A percentile compares a stretch with the other conserved stretches of the same genome.
Conservation (phyloP, 1,284 basidiomycete genomes). For the Cutaneotrichosporon mucoides region DNA sequence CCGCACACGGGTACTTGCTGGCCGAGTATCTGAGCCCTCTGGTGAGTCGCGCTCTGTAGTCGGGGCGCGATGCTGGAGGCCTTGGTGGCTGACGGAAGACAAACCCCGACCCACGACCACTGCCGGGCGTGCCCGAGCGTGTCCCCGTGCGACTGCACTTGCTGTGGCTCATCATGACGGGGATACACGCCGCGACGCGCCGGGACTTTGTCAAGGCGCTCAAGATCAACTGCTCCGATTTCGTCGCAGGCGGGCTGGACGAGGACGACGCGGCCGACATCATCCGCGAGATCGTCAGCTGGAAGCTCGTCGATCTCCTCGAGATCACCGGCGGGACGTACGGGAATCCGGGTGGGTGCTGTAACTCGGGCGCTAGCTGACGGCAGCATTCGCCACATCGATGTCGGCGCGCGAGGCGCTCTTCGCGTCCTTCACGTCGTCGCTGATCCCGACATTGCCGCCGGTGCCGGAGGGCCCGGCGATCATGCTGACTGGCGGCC, state of each 20-base stretch:
- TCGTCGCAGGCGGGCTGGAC: slow-evolving; percentile 54
- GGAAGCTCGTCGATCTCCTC: slow-evolving; percentile 51
- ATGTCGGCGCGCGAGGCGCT: slow-evolving; percentile 32
- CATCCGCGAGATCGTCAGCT: slow-evolving; percentile 50
- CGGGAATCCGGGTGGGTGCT: slow-evolving; percentile 21
- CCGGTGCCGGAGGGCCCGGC: slow-evolving; percentile 37
- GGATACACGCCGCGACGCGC: slow-evolving; percentile 60
- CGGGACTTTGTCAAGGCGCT: slow-evolving; percentile 69
- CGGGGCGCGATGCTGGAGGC: too few species aligned
- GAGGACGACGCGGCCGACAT: slow-evolving; percentile 34
- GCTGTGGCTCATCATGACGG: slow-evolving; percentile 60
- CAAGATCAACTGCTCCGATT: slow-evolving; percentile 86
- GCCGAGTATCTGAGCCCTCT: slow-evolving; percentile 77
- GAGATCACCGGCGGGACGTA: slow-evolving; percentile 48
- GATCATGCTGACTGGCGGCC: slow-evolving; percentile 42
- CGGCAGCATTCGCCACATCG: slow-evolving; percentile 6
- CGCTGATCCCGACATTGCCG: slow-evolving; percentile 33
- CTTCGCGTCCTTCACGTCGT: slow-evolving; percentile 40
- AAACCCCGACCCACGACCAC: slow-evolving; percentile 58
- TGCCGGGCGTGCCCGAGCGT: slow-evolving; percentile 55
- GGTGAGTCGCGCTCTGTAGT: slow-evolving; percentile 49
- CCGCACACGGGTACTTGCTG: slow-evolving; percentile 82
- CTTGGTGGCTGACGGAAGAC: slow-evolving; percentile 52
- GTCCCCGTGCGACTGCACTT: slow-evolving; percentile 55
- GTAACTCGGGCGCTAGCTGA: too few species aligned